A percentile compares a stretch with the other conserved stretches of the same genome.
Conservation (phyloP, 2,329 filamentous ascomycete genomes). For the Neocatenulostroma microsporum region DNA sequence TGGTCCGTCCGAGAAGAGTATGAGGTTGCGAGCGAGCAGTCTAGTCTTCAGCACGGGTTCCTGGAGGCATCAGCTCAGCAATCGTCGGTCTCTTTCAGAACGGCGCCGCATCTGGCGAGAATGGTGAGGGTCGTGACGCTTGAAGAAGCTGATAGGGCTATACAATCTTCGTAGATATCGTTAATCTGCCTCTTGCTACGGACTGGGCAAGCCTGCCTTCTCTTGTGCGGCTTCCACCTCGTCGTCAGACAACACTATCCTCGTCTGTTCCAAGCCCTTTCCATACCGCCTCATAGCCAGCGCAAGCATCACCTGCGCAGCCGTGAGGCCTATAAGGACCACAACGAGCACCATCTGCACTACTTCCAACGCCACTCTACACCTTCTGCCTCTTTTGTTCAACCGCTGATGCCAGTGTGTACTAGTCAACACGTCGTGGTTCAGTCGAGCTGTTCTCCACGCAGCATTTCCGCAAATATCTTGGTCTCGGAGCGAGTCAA, state of each 20-base stretch:
- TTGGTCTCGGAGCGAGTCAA: constrained; percentile 18
- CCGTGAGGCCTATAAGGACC: constrained; percentile 9
- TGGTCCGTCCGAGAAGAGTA: too few relatives aligned
- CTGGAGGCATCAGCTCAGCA: too few relatives aligned
- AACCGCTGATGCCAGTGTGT: constrained; percentile 12
- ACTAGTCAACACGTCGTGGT: constrained; percentile 16
- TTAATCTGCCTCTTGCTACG: too few relatives aligned
- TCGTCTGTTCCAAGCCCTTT: constrained; percentile 1
- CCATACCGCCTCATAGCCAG: constrained; percentile 16
- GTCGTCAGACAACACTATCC: too few relatives aligned
- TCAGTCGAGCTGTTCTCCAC: constrained; percentile 14
- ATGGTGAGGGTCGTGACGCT: constrained; percentile 3
- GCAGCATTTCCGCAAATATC: constrained; percentile 16
- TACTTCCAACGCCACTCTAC: constrained; percentile 15
- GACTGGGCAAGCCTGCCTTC: too few relatives aligned
- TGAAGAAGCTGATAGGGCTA: constrained; percentile 1
- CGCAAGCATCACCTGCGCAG: constrained; percentile 13
- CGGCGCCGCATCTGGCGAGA: not conserved
- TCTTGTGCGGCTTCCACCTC: too few relatives aligned
- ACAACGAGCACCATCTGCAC: constrained; percentile 13
- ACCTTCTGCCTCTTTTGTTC: too few relatives aligned
- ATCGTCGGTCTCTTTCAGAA: not conserved
- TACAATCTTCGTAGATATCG: too few relatives aligned
- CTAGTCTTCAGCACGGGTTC: too few relatives aligned
- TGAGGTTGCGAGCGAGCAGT: too few relatives aligned